Conservation (phyloP, 139 green algal species). For the Micromonas pusilla region DNA sequence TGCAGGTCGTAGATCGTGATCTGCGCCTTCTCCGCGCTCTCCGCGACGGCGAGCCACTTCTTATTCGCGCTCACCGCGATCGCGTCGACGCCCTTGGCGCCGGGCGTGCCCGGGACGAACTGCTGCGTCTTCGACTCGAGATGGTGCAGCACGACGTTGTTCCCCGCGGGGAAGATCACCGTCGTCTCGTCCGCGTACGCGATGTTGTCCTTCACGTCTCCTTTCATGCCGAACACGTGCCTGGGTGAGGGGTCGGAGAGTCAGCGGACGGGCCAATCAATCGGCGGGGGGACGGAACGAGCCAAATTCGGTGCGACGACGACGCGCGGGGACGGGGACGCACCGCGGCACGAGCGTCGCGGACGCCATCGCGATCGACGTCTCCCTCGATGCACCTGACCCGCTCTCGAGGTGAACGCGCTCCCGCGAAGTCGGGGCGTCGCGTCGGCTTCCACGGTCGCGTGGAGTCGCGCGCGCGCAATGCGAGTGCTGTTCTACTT, state of each 20-base stretch:
- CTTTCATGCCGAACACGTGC: slow-evolving; percentile 70
- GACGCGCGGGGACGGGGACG: too few species aligned
- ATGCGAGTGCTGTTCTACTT: too few species aligned
- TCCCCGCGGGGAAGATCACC: slow-evolving; percentile 66
- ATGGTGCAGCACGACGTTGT: slow-evolving; percentile 68
- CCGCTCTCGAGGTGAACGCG: too few species aligned
- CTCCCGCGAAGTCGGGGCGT: too few species aligned
- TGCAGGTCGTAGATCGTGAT: slow-evolving; percentile 81
- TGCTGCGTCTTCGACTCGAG: slow-evolving; percentile 48
- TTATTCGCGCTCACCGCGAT: slow-evolving; percentile 59
- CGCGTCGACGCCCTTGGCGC: slow-evolving; percentile 61
- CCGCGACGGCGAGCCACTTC: slow-evolving; percentile 67
- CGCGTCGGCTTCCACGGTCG: too few species aligned
- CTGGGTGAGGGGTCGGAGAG: slow-evolving; percentile 25
- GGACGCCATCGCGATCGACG: not conserved
- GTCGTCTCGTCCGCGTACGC: slow-evolving; percentile 66
- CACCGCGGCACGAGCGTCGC: not conserved
- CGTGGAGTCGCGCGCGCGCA: too few species aligned
- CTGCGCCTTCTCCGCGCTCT: slow-evolving; percentile 50
- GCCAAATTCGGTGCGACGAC: not conserved
- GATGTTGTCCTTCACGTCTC: slow-evolving; percentile 59
- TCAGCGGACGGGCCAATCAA: not conserved
- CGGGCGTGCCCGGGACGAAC: slow-evolving; percentile 33
- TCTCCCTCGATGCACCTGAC: not conserved
- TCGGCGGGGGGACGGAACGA: too few species aligned